These are phyloP conservation scores for Trichoderma arundinaceum DNA, from an alignment of 2,329 filamentous ascomycete genomes.

Conservation along the genomic window DNA sequence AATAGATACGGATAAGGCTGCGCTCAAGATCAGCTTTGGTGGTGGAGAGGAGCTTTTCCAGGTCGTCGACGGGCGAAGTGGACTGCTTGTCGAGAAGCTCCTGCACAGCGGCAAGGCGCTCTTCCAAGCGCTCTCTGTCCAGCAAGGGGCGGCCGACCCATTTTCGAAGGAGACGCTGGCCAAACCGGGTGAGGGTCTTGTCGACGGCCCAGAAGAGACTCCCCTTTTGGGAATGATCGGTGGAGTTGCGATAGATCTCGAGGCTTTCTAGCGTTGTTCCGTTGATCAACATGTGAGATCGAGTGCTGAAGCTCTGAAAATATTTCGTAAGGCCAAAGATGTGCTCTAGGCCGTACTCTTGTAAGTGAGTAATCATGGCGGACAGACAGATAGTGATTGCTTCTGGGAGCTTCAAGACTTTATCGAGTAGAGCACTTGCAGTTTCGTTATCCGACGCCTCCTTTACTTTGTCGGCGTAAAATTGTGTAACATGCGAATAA, in stretches of 20 bases:
- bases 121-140: constrained; percentile 74
- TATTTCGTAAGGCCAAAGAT: constrained; percentile 97
- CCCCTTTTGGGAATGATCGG: constrained; percentile 81
- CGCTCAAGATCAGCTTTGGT: constrained; percentile 87
- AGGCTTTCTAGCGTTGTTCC: constrained; percentile 93
- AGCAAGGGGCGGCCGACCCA: constrained; percentile 94
- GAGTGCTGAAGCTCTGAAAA: constrained; percentile 92
- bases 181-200: constrained; percentile 88
- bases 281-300: constrained; percentile 94
- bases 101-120: constrained; percentile 81
- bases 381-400: constrained; percentile 90
- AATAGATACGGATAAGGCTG: constrained; percentile 93
- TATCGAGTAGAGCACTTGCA: constrained; percentile 75
- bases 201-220: constrained; percentile 96
- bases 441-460: constrained; percentile 60
- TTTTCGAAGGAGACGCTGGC: constrained; percentile 84
- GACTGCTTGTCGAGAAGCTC: constrained; percentile 76
- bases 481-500: constrained; percentile 86
- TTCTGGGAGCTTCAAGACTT: constrained; percentile 83
- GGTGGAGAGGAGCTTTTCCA: constrained; percentile 72
- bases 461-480: constrained; percentile 88
- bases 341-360: constrained; percentile 91
- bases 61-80: constrained; percentile 70
- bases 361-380: constrained; percentile 92
- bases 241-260: constrained; percentile 95